These are phyloP conservation scores for Perkinsela sp. DNA, from an alignment of 208 protist species.

Conservation along the genomic window DNA sequence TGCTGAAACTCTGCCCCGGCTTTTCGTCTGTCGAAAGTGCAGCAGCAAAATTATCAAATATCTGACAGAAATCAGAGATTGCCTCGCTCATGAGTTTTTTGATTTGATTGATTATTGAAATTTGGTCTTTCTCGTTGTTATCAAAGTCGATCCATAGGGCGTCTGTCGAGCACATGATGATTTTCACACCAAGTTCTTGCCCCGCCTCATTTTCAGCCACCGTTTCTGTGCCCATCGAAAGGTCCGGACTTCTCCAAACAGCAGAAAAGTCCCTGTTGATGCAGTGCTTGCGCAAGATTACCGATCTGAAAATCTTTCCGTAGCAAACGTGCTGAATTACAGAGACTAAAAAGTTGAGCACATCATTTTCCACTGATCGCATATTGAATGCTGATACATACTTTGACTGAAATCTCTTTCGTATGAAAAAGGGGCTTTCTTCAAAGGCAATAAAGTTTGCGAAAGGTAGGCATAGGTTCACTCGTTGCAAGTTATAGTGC, in stretches of 20 bases:
- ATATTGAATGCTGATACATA: background rate
- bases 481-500: background rate
- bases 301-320: background rate
- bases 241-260: background rate
- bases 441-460: background rate
- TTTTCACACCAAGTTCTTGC: background rate
- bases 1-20: too few relatives aligned
- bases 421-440: background rate
- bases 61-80: background rate
- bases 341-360: background rate
- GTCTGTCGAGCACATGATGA: background rate
- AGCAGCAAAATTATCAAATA: conserved; percentile 1
- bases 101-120: background rate
- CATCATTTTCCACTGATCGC: background rate
- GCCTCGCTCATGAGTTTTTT: background rate
- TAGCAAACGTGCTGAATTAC: background rate
- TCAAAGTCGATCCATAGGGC: background rate
- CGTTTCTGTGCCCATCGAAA: background rate
- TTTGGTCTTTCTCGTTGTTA: background rate
- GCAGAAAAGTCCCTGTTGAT: background rate
- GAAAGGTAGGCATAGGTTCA: background rate
- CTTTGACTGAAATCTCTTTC: background rate
- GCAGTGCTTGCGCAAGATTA: background rate
- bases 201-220: background rate
- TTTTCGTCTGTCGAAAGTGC: too few relatives aligned